Conservation (phyloP, 202 grass and related monocot genomes). For the Setaria italica region DNA sequence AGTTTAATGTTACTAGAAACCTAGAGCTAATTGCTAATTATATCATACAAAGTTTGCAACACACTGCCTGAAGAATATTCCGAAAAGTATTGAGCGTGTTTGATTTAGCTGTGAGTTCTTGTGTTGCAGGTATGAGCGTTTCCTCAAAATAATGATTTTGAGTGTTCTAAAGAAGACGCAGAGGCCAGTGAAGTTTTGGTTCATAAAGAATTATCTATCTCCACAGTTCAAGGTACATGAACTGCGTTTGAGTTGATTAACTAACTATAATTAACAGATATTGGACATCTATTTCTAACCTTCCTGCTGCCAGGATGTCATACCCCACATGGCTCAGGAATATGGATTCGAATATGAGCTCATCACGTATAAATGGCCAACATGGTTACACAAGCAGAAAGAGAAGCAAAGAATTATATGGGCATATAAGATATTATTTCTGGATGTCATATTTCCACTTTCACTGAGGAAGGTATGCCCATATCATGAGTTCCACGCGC, state of each 20-base stretch:
- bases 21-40: slow-evolving; percentile 36
- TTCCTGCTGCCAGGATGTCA: slow-evolving; percentile 73
- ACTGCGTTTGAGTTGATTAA: slow-evolving; percentile 33
- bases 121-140: slow-evolving; percentile 89
- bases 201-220: slow-evolving; percentile 99
- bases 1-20: slow-evolving; percentile 25
- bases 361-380: slow-evolving; percentile 98
- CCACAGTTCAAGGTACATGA: slow-evolving; percentile 91
- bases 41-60: slow-evolving; percentile 17
- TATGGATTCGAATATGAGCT: slow-evolving; percentile 97
- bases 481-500: too few species aligned
- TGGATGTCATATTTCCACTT: slow-evolving; percentile 99
- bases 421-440: slow-evolving; percentile 99
- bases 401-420: slow-evolving; percentile 99
- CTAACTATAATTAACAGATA: slow-evolving; percentile 20
- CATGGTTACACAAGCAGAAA: slow-evolving; percentile 99
- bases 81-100: slow-evolving; percentile 25
- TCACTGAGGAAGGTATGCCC: slow-evolving; percentile 80
- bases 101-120: slow-evolving; percentile 40
- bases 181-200: slow-evolving; percentile 99
- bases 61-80: slow-evolving; percentile 18
- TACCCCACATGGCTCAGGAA: slow-evolving; percentile 93
- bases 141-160: slow-evolving; percentile 99
- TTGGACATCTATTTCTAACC: slow-evolving; percentile 38
- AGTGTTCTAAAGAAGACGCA: slow-evolving; percentile 95